phyloP scores from a whole-genome alignment of 768 basidiomycete genomes.

The Kwoniella botswanensis region DNA sequence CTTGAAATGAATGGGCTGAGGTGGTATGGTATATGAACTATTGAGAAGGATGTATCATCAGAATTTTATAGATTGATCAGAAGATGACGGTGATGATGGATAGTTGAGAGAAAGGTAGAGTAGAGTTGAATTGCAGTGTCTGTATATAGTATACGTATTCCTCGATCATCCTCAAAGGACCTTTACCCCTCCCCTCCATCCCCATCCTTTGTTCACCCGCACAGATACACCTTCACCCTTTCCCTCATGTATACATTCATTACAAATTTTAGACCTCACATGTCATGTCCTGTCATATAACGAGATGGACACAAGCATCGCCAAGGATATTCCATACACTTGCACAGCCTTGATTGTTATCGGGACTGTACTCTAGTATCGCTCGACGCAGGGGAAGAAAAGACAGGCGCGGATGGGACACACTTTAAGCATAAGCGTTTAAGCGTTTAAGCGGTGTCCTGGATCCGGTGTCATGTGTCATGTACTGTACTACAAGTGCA shows the following conservation, averaged over 20 bases:
- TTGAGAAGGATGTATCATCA: too few relatives aligned
- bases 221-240: background rate
- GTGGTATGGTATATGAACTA: too few relatives aligned
- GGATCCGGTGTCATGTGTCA: background rate
- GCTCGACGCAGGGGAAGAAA: background rate
- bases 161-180: background rate
- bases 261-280: too few relatives aligned
- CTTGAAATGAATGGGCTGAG: too few relatives aligned
- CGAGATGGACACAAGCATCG: background rate
- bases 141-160: background rate
- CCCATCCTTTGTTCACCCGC: background rate
- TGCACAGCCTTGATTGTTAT: conserved; percentile 8
- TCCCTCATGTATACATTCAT: background rate
- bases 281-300: too few relatives aligned
- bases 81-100: too few relatives aligned
- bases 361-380: too few relatives aligned
- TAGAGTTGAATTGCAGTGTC: background rate
- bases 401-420: conserved; percentile 8
- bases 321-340: background rate
- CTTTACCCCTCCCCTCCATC: background rate
- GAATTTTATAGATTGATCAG: too few relatives aligned
- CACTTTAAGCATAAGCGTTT: conserved; percentile 2
- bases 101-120: background rate
- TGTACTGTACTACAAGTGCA: background rate
- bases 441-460: background rate